Conservation (phyloP, 495 filamentous ascomycete species). For the Podospora comata region DNA sequence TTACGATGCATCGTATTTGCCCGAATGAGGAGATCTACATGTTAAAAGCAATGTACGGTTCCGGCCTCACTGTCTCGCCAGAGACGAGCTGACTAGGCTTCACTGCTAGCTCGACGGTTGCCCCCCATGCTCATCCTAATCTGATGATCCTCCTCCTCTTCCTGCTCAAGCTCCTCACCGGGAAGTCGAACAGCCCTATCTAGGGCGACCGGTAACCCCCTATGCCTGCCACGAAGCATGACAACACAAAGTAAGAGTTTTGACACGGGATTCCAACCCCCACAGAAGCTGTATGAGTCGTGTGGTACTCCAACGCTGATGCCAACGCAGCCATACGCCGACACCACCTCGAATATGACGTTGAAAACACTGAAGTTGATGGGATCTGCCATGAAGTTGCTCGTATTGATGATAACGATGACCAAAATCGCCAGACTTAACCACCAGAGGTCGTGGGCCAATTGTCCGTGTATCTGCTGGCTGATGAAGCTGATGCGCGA, state of each 20-base stretch:
- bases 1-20: neutral
- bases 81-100: slow-evolving; percentile 9
- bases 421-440: slow-evolving; percentile 69
- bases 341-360: slow-evolving; percentile 80
- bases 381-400: slow-evolving; percentile 62
- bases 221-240: slow-evolving; percentile 74
- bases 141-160: slow-evolving; percentile 43
- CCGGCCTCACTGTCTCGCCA: slow-evolving; percentile 4
- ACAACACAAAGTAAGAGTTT: slow-evolving; percentile 77
- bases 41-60: neutral
- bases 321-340: slow-evolving; percentile 82
- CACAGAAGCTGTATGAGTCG: slow-evolving; percentile 67
- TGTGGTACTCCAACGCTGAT: slow-evolving; percentile 69
- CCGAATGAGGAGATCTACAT: neutral
- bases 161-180: slow-evolving; percentile 49
- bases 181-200: slow-evolving; percentile 76
- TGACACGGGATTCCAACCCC: slow-evolving; percentile 65
- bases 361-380: slow-evolving; percentile 76
- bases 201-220: slow-evolving; percentile 76
- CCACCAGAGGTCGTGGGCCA: slow-evolving; percentile 87
- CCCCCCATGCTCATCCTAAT: slow-evolving; percentile 39
- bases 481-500: slow-evolving; percentile 48
- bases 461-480: slow-evolving; percentile 74
- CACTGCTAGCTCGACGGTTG: slow-evolving; percentile 28
- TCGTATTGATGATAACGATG: slow-evolving; percentile 70